Evolutionary conservation across 192 early-diverging fungal species (phyloP).

Genomic region (Dimargaris xerosporica): DNA sequence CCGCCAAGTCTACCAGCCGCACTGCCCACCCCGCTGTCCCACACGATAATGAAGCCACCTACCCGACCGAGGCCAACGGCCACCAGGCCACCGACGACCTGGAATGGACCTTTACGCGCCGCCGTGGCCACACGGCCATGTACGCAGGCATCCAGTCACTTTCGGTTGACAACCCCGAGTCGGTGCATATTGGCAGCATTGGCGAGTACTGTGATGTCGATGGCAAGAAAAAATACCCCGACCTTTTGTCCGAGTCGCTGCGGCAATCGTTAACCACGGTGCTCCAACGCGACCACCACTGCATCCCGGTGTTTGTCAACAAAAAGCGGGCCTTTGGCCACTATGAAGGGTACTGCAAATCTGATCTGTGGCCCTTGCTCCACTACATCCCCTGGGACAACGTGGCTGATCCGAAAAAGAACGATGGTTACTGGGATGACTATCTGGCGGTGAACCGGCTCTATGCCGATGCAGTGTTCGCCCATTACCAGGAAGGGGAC

Average conservation of each 20-base stretch:
- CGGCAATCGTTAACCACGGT: slow-evolving; percentile 33
- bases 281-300: slow-evolving; percentile 35
- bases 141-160: slow-evolving; percentile 69
- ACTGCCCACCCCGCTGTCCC: neutral
- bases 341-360: slow-evolving; percentile 77
- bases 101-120: slow-evolving; percentile 34
- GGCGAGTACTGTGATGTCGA: slow-evolving; percentile 41
- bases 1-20: neutral
- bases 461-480: slow-evolving; percentile 70
- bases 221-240: slow-evolving; percentile 36
- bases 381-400: slow-evolving; percentile 89
- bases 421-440: slow-evolving; percentile 67
- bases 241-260: slow-evolving; percentile 31
- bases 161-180: slow-evolving; percentile 32
- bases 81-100: neutral
- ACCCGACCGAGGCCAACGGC: neutral
- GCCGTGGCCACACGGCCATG: slow-evolving; percentile 78
- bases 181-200: slow-evolving; percentile 60
- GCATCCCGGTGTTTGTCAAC: slow-evolving; percentile 67
- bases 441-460: slow-evolving; percentile 68
- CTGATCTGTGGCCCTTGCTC: slow-evolving; percentile 93
- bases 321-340: slow-evolving; percentile 55
- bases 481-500: slow-evolving; percentile 65
- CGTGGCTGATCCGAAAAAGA: slow-evolving; percentile 60
- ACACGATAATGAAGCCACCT: slow-evolving; percentile 2